A percentile compares a stretch with the other conserved stretches of the same genome.
Conservation (phyloP, 768 basidiomycete species). For the Mrakia blollopis region DNA sequence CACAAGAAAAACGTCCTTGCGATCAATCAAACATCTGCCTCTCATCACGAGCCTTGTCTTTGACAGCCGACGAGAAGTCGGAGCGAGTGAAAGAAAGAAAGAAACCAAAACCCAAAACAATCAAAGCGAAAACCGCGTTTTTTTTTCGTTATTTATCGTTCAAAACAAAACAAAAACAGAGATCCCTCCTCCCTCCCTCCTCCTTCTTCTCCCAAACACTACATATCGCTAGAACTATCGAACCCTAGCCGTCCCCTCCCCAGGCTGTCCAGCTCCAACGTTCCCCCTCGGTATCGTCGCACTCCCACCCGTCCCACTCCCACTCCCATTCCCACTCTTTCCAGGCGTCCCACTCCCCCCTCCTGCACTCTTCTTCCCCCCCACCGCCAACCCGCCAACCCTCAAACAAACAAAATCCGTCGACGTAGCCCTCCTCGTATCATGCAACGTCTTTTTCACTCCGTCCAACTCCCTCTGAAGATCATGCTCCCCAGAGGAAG, state of each 20-base stretch:
- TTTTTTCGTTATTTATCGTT: too few species aligned
- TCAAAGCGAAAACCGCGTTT: too few species aligned
- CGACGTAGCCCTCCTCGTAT: conserved; percentile 81
- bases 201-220: too few species aligned
- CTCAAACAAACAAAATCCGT: conserved; percentile 94
- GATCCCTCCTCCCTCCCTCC: not conserved
- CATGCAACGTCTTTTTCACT: conserved; percentile 82
- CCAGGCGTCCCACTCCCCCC: not conserved
- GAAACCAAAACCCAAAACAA: too few species aligned
- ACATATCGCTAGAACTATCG: too few species aligned
- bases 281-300: not conserved
- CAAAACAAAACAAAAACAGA: too few species aligned
- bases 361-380: conserved; percentile 8
- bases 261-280: not conserved
- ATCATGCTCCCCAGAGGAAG: conserved; percentile 47
- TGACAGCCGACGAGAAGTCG: too few species aligned
- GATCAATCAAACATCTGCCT: too few species aligned
- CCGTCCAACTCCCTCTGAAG: conserved; percentile 81
- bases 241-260: not conserved
- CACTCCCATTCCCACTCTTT: not conserved
- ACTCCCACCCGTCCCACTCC: not conserved
- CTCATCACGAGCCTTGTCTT: too few species aligned
- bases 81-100: too few species aligned
- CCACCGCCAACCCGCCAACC: not conserved
- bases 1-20: too few species aligned